These are phyloP conservation scores for Aulographum hederae DNA, from an alignment of 2,329 filamentous ascomycete species.

Conservation along the genomic window DNA sequence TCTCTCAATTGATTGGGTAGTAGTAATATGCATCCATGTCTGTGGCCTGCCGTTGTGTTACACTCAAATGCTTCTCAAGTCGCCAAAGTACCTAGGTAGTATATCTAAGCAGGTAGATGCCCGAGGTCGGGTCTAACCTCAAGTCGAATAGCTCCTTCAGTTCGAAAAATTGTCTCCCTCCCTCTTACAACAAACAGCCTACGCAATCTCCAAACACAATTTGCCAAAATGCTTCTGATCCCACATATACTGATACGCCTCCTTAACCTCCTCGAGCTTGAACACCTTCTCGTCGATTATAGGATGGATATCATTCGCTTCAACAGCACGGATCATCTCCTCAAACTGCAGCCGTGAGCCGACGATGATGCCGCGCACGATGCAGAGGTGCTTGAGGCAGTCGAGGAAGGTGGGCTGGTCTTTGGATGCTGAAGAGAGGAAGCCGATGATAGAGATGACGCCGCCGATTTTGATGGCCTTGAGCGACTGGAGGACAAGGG, in stretches of 20 bases:
- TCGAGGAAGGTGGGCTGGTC: slow-evolving; percentile 34
- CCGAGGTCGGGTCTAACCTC: too few relatives aligned
- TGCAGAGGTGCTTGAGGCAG: slow-evolving; percentile 30
- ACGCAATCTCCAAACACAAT: too few relatives aligned
- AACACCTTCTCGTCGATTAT: slow-evolving; percentile 41
- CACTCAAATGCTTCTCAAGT: too few relatives aligned
- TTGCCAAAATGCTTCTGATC: slow-evolving; percentile 31
- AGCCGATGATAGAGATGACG: slow-evolving; percentile 37
- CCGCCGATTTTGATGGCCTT: slow-evolving; percentile 36
- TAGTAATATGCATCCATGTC: too few relatives aligned
- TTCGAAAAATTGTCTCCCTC: too few relatives aligned
- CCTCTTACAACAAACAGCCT: too few relatives aligned
- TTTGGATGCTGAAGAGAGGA: slow-evolving; percentile 30
- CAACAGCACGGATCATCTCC: slow-evolving; percentile 40
- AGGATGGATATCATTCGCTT: slow-evolving; percentile 39
- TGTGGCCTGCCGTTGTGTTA: too few relatives aligned
- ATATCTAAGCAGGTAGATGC: too few relatives aligned
- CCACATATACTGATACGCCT: slow-evolving; percentile 30
- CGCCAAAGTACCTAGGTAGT: too few relatives aligned
- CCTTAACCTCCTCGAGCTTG: slow-evolving; percentile 30
- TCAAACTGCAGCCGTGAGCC: slow-evolving; percentile 37
- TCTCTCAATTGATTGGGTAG: too few relatives aligned
- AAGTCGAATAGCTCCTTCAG: too few relatives aligned
- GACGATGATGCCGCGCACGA: slow-evolving; percentile 38
- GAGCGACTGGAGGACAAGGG: slow-evolving; percentile 35